Evolutionary conservation across 257 asterid species (phyloP).

Genomic region (Cinchona pubescens): DNA sequence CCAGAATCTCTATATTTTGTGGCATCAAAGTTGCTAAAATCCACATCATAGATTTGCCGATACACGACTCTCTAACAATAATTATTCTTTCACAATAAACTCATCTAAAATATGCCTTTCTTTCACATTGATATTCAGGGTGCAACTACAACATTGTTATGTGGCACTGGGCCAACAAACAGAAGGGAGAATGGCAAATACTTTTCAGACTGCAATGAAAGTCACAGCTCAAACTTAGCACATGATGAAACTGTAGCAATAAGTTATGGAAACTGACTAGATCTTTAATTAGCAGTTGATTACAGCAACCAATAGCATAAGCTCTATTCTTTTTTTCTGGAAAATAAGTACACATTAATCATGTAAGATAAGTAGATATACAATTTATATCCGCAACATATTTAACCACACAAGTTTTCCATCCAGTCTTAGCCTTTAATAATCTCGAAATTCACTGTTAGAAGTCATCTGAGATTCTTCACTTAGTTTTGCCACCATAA

Average conservation of each 20-base stretch:
- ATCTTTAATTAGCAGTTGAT: conserved; percentile 50
- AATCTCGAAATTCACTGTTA: too few species aligned
- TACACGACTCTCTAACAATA: conserved; percentile 12
- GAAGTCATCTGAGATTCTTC: neutral
- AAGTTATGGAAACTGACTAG: conserved; percentile 69
- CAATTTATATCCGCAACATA: conserved; percentile 25
- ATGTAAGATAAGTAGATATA: conserved; percentile 47
- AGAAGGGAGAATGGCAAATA: conserved; percentile 62
- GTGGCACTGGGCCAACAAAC: conserved; percentile 65
- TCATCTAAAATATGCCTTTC: neutral
- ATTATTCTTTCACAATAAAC: conserved; percentile 8
- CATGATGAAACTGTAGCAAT: conserved; percentile 48
- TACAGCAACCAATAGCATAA: conserved; percentile 34
- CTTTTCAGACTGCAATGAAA: conserved; percentile 85
- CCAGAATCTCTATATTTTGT: conserved; percentile 84
- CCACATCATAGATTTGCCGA: conserved; percentile 85
- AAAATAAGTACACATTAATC: conserved; percentile 18
- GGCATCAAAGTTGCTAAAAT: conserved; percentile 88
- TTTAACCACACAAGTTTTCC: conserved; percentile 16
- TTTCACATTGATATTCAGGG: conserved; percentile 45
- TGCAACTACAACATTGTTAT: conserved; percentile 83
- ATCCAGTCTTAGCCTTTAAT: conserved; percentile 12
- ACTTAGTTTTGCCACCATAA: neutral
- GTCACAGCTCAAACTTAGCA: conserved; percentile 62
- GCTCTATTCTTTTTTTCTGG: conserved; percentile 15